These are phyloP conservation scores for Boletus sp. DNA, from an alignment of 768 basidiomycete species.

Conservation along the genomic window DNA sequence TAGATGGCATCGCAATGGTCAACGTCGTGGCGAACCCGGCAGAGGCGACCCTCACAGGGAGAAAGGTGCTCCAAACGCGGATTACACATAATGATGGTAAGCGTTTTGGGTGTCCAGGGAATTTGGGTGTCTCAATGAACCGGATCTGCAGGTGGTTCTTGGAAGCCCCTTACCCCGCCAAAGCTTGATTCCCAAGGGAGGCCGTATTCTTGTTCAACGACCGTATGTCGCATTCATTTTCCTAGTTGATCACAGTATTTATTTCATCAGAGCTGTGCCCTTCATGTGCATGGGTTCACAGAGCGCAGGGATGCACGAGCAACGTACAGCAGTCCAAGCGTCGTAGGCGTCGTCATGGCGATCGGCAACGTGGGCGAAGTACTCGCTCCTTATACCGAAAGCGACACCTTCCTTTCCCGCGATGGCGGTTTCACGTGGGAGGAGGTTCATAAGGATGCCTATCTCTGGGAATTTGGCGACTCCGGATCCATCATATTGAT, in stretches of 20 bases:
- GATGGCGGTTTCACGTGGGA: conserved; percentile 98
- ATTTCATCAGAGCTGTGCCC: conserved; percentile 62
- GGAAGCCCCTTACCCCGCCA: conserved; percentile 83
- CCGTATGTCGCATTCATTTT: conserved; percentile 41
- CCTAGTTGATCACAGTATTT: background rate
- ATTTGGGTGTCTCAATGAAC: background rate
- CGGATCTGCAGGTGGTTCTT: conserved; percentile 61
- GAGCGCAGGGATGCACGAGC: conserved; percentile 87
- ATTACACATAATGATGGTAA: conserved; percentile 97
- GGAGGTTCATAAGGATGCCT: conserved; percentile 97
- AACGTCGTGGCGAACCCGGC: conserved; percentile 84
- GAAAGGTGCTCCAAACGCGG: conserved; percentile 74
- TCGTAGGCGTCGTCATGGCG: conserved; percentile 91
- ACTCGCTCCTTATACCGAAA: conserved; percentile 76
- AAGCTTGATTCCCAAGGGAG: conserved; percentile 68
- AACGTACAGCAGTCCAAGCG: conserved; percentile 89
- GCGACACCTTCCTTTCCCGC: conserved; percentile 94
- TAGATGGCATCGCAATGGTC: conserved; percentile 93
- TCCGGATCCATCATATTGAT: conserved; percentile 92
- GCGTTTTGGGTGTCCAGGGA: conserved; percentile 16
- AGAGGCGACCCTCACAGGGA: conserved; percentile 65
- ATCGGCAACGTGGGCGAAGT: conserved; percentile 93
- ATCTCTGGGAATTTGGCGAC: conserved; percentile 98
- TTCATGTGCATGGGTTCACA: conserved; percentile 95
- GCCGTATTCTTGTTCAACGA: conserved; percentile 63